phyloP scores from a whole-genome alignment of 257 asterid genomes.

The Capsicum pubescens region DNA sequence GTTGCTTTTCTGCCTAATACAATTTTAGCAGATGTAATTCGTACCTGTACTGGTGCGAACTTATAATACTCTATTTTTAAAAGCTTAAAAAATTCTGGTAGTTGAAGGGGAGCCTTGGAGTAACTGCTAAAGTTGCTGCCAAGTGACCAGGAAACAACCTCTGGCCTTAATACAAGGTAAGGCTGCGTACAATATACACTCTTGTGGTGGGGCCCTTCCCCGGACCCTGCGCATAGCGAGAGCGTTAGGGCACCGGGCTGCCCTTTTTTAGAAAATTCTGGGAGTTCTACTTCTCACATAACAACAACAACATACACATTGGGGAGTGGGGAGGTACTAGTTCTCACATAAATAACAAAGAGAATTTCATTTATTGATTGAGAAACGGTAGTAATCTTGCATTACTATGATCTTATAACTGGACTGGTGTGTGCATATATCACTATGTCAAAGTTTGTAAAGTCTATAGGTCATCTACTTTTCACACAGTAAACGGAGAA shows the following conservation, averaged over 20 bases:
- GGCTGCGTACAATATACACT: too few species aligned
- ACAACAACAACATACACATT: too few species aligned
- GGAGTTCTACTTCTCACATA: slow-evolving; percentile 12
- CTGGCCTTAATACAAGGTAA: too few species aligned
- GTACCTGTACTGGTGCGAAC: not conserved
- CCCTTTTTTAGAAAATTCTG: not conserved
- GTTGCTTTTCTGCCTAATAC: not conserved
- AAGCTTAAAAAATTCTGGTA: not conserved
- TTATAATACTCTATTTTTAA: not conserved
- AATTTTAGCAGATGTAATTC: slow-evolving; percentile 20
- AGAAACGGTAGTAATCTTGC: not conserved
- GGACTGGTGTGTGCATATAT: not conserved
- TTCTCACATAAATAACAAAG: not conserved
- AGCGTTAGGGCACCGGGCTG: too few species aligned
- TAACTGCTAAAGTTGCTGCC: too few species aligned
- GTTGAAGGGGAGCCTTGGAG: not conserved
- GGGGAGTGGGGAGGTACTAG: not conserved
- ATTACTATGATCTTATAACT: not conserved
- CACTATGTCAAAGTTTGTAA: slow-evolving; percentile 13
- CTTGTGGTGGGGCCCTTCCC: too few species aligned
- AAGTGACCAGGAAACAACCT: too few species aligned
- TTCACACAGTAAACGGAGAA: not conserved
- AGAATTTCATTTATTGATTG: not conserved
- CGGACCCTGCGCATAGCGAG: too few species aligned
- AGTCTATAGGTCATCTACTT: not conserved